phyloP scores from a whole-genome alignment of 495 filamentous ascomycete species.

The Hyaloscypha finlandica region DNA sequence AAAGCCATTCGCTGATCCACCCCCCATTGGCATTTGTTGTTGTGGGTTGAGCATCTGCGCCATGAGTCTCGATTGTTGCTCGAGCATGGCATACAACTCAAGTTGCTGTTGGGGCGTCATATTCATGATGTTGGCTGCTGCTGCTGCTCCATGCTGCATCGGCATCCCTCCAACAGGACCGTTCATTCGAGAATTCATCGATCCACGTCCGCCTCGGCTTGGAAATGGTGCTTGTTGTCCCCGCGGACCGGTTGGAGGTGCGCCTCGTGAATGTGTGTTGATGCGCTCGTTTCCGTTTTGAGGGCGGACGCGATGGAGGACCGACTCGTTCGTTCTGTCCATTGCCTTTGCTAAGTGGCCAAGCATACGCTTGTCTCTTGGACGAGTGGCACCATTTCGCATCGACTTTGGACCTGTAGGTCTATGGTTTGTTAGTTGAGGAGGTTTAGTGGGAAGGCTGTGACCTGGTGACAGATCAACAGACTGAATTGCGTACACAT shows the following conservation, averaged over 20 bases:
- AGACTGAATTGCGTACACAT: slow-evolving; percentile 61
- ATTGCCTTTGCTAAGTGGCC: slow-evolving; percentile 86
- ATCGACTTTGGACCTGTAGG: slow-evolving; percentile 96
- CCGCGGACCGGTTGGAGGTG: slow-evolving; percentile 72
- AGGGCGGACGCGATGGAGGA: slow-evolving; percentile 79
- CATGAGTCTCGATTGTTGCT: slow-evolving; percentile 90
- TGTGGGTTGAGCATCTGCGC: slow-evolving; percentile 45
- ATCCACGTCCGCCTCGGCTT: slow-evolving; percentile 42
- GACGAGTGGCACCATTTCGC: slow-evolving; percentile 63
- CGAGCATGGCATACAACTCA: slow-evolving; percentile 79
- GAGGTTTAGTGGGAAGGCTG: slow-evolving; percentile 1
- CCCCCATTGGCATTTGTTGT: slow-evolving; percentile 41
- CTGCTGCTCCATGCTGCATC: slow-evolving; percentile 34
- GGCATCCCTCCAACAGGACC: slow-evolving; percentile 39
- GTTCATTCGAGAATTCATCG: slow-evolving; percentile 49
- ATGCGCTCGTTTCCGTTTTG: slow-evolving; percentile 71
- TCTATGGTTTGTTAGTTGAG: slow-evolving; percentile 46
- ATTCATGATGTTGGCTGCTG: slow-evolving; percentile 30
- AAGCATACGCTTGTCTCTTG: slow-evolving; percentile 73
- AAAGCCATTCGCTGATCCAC: slow-evolving; percentile 34
- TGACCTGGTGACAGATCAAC: slow-evolving; percentile 29
- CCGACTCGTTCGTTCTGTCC: slow-evolving; percentile 71
- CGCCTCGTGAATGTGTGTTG: slow-evolving; percentile 71
- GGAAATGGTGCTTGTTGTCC: slow-evolving; percentile 2
- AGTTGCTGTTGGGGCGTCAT: slow-evolving; percentile 67